phyloP scores from a whole-genome alignment of 805 yeast species.

The Phaffomyces thermotolerans region DNA sequence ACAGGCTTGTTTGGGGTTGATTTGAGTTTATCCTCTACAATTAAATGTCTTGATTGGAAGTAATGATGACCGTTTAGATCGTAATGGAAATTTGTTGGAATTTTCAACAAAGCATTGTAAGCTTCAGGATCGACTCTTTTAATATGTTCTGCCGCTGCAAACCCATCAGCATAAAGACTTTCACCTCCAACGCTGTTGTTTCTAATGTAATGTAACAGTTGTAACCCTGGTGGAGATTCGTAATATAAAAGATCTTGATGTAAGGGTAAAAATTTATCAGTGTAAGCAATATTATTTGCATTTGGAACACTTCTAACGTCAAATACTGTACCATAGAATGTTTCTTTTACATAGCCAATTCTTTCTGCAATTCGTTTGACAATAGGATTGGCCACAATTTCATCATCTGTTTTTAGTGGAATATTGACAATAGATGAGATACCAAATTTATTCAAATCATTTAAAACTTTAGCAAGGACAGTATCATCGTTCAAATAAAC shows the following conservation, averaged over 20 bases:
- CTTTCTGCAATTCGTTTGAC: conserved; percentile 41
- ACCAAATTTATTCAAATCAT: conserved; percentile 48
- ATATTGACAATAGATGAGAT: conserved; percentile 45
- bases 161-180: conserved; percentile 62
- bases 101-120: conserved; percentile 49
- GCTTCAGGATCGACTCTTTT: conserved; percentile 51
- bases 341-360: conserved; percentile 62
- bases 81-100: conserved; percentile 68
- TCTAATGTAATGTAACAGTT: conserved; percentile 53
- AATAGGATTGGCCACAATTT: conserved; percentile 23
- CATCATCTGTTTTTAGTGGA: conserved; percentile 33
- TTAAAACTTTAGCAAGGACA: conserved; percentile 31
- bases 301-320: conserved; percentile 49
- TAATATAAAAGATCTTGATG: conserved; percentile 75
- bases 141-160: conserved; percentile 54
- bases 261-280: conserved; percentile 55
- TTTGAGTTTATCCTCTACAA: conserved; percentile 44
- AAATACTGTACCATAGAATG: conserved; percentile 67
- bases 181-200: conserved; percentile 58
- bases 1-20: conserved; percentile 16
- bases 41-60: conserved; percentile 52
- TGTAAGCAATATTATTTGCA: conserved; percentile 66
- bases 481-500: conserved; percentile 11
- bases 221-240: conserved; percentile 78
- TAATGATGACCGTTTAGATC: conserved; percentile 55